Conservation (phyloP, 352 stramenopile species). For the Hyaloperonospora arabidopsidis region DNA sequence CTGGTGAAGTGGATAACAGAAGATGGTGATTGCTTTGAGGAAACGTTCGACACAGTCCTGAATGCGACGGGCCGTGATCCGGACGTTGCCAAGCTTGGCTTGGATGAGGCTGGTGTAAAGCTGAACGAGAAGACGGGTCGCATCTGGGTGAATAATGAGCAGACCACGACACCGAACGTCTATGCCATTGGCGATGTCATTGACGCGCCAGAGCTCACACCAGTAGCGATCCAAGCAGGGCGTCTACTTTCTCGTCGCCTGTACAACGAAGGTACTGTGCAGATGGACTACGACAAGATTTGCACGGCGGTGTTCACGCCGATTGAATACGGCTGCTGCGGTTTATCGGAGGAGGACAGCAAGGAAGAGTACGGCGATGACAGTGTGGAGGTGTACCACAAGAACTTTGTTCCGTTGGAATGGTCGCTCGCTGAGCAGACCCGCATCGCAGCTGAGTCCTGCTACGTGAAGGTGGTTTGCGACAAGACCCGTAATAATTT, state of each 20-base stretch:
- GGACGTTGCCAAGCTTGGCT: slow-evolving; percentile 86
- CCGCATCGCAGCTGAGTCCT: slow-evolving; percentile 57
- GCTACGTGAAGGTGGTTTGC: slow-evolving; percentile 94
- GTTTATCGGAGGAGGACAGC: slow-evolving; percentile 94
- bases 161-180: slow-evolving; percentile 92
- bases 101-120: slow-evolving; percentile 83
- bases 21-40: slow-evolving; percentile 48
- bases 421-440: slow-evolving; percentile 77
- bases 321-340: slow-evolving; percentile 95
- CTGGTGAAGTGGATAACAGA: slow-evolving; percentile 75
- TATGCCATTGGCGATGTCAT: slow-evolving; percentile 97
- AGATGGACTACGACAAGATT: slow-evolving; percentile 93
- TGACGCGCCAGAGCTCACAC: slow-evolving; percentile 94
- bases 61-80: slow-evolving; percentile 90
- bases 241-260: slow-evolving; percentile 87
- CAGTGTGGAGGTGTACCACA: slow-evolving; percentile 93
- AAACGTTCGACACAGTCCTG: slow-evolving; percentile 96
- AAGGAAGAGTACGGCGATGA: slow-evolving; percentile 84
- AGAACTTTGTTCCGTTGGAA: slow-evolving; percentile 94
- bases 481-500: slow-evolving; percentile 80
- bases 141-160: slow-evolving; percentile 87
- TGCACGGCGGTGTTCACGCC: slow-evolving; percentile 93
- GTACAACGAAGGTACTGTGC: slow-evolving; percentile 67
- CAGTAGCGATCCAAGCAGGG: slow-evolving; percentile 95
- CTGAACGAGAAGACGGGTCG: slow-evolving; percentile 89